A percentile compares a stretch with the other conserved stretches of the same genome.
These are phyloP conservation scores for Phytopythium oedochilum DNA, from an alignment of 352 stramenopile genomes.

Conservation along the genomic window DNA sequence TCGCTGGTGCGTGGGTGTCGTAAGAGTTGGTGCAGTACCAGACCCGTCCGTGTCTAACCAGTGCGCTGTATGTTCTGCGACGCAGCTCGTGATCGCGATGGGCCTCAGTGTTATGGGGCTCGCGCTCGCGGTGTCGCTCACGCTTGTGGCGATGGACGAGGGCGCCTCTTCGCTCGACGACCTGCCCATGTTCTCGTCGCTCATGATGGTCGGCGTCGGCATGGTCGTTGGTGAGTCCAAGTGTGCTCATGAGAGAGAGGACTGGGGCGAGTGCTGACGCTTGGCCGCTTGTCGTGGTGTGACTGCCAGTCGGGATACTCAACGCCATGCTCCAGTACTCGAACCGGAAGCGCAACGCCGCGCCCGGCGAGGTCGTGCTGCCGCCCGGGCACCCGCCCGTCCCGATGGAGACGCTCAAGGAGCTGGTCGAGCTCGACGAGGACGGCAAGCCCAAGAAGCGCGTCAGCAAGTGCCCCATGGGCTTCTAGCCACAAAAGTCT, in stretches of 20 bases:
- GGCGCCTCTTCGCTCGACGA: conserved; percentile 32
- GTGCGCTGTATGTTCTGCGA: background rate
- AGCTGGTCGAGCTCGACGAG: conserved; percentile 33
- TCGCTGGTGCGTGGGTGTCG: conserved; percentile 39
- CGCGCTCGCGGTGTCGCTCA: conserved; percentile 43
- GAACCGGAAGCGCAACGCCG: conserved; percentile 24
- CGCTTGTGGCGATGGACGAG: conserved; percentile 38
- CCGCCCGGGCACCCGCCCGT: conserved; percentile 31
- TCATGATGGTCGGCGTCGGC: conserved; percentile 55
- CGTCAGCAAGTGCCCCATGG: conserved; percentile 55
- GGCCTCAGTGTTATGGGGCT: conserved; percentile 55
- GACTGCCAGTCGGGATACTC: conserved; percentile 24
- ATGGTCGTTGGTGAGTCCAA: conserved; percentile 37
- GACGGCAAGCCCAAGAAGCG: conserved; percentile 43
- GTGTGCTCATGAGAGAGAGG: too few species aligned
- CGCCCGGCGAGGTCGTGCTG: conserved; percentile 26
- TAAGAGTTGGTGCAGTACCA: too few species aligned
- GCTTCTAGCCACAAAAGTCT: conserved; percentile 36
- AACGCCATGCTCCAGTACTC: conserved; percentile 41
- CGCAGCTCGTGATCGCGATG: conserved; percentile 5
- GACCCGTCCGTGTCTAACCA: background rate
- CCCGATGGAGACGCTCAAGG: conserved; percentile 25
- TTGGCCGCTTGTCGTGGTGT: background rate
- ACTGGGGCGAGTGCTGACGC: too few species aligned
- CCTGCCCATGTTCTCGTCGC: conserved; percentile 59